phyloP scores from a whole-genome alignment of 2,329 filamentous ascomycete genomes.

The Fusarium xylarioides region DNA sequence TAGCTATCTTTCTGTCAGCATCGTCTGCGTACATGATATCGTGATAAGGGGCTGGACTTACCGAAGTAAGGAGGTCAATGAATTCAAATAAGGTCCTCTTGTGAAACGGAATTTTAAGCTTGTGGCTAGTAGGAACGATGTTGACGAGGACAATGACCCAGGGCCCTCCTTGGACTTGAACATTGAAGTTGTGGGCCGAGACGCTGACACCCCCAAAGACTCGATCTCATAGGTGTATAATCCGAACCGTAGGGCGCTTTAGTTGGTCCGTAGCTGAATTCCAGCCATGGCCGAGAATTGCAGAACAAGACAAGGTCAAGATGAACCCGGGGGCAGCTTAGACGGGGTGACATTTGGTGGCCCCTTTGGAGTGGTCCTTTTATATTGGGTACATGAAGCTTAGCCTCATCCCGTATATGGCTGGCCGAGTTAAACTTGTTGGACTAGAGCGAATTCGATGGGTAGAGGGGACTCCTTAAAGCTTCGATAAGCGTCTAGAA shows the following conservation, averaged over 20 bases:
- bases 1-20: background rate
- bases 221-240: background rate
- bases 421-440: background rate
- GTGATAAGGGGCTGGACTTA: background rate
- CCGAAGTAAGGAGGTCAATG: accelerated
- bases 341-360: too few species aligned
- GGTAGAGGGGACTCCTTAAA: background rate
- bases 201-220: too few species aligned
- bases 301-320: background rate
- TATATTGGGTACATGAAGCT: background rate
- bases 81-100: accelerated
- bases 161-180: background rate
- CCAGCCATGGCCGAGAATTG: accelerated
- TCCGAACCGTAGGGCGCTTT: accelerated
- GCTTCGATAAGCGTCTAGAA: background rate
- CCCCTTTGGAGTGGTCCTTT: too few species aligned
- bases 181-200: background rate
- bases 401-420: too few species aligned
- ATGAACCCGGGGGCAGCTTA: background rate
- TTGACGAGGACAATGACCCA: too few species aligned
- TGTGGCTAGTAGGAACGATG: background rate
- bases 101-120: too few species aligned
- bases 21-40: too few species aligned
- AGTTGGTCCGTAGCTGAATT: background rate
- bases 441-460: too few species aligned